Percentiles rank a stretch among this genome's conserved stretches.
Conservation (phyloP, 768 basidiomycete species). For the Mycena epipterygia region DNA sequence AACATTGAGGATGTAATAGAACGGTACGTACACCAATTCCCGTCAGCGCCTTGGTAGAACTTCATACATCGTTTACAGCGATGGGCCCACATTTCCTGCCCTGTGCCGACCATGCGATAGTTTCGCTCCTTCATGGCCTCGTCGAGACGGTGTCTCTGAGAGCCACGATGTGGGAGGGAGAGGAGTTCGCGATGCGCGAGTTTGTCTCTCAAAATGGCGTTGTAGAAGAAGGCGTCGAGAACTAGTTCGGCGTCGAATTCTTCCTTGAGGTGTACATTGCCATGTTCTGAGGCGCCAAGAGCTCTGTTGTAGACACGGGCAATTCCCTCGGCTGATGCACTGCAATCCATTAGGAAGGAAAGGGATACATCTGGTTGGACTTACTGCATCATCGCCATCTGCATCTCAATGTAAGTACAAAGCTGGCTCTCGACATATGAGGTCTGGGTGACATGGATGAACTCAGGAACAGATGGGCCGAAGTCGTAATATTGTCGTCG, state of each 20-base stretch:
- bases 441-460: conserved; percentile 13
- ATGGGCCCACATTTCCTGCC: conserved; percentile 30
- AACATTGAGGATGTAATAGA: background rate
- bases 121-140: conserved; percentile 10
- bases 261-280: conserved; percentile 10
- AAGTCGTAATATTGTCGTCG: conserved; percentile 1
- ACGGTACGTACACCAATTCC: conserved; percentile 10
- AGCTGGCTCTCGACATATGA: conserved; percentile 5
- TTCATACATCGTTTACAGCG: conserved; percentile 23
- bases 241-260: conserved; percentile 2
- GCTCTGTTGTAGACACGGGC: conserved; percentile 10
- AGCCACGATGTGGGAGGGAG: background rate
- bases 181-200: background rate
- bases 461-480: background rate
- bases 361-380: no score
- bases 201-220: conserved; percentile 8
- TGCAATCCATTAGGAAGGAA: no score
- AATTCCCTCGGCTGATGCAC: conserved; percentile 8
- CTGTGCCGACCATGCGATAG: conserved; percentile 19
- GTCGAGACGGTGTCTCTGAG: conserved; percentile 7
- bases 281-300: background rate
- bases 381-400: conserved; percentile 16
- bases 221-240: background rate
- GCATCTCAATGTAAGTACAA: conserved; percentile 12
- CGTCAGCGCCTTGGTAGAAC: conserved; percentile 14